Evolutionary conservation across 257 asterid species (phyloP).

Genomic region (Lantana camara): DNA sequence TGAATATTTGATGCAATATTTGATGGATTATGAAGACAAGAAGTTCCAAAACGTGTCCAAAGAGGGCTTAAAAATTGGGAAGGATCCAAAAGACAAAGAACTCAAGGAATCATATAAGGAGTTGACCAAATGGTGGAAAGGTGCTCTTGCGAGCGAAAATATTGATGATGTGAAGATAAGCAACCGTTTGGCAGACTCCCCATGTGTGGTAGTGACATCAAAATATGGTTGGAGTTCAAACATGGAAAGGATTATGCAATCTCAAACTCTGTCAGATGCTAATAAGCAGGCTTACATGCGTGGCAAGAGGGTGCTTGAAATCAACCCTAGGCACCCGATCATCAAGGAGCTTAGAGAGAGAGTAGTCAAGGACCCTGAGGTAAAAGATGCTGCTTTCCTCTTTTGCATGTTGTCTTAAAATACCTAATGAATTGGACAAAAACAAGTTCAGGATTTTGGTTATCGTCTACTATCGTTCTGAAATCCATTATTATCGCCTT

Average conservation of each 20-base stretch:
- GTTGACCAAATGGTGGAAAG: constrained; percentile 94
- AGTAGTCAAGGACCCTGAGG: constrained; percentile 71
- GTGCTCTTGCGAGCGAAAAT: constrained; percentile 74
- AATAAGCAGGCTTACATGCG: constrained; percentile 88
- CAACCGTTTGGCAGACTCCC: constrained; percentile 84
- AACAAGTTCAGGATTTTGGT: no score
- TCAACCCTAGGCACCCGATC: constrained; percentile 89
- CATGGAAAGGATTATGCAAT: constrained; percentile 95
- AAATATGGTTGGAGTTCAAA: constrained; percentile 89
- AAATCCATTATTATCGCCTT: not conserved
- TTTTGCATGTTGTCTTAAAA: no score
- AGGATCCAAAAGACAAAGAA: constrained; percentile 81
- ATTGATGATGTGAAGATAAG: constrained; percentile 88
- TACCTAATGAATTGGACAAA: no score
- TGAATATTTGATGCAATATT: constrained; percentile 89
- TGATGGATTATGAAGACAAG: constrained; percentile 91
- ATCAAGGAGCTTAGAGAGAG: constrained; percentile 88
- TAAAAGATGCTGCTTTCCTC: no score
- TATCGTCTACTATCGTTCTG: not conserved
- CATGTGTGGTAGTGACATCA: constrained; percentile 90
- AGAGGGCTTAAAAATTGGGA: constrained; percentile 85
- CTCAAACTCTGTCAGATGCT: constrained; percentile 86
- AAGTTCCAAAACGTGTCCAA: constrained; percentile 93
- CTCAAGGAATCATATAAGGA: constrained; percentile 83
- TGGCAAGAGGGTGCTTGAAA: constrained; percentile 91